These are phyloP conservation scores for Venturia carpophila DNA, from an alignment of 2,329 filamentous ascomycete species.

Conservation along the genomic window DNA sequence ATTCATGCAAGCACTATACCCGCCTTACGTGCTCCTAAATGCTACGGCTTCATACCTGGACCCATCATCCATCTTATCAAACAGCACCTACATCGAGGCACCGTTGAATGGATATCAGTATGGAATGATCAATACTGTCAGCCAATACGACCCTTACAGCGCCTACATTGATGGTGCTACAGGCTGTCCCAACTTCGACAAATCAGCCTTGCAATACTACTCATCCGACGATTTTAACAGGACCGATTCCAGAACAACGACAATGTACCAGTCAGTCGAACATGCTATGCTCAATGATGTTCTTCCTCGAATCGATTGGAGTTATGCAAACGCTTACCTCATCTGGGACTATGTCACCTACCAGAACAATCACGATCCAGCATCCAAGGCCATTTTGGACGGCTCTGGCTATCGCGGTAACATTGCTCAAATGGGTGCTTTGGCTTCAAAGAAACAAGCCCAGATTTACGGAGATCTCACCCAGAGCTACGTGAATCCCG, in stretches of 20 bases:
- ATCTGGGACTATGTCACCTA: constrained; percentile 53
- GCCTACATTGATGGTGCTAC: constrained; percentile 43
- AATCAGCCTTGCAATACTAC: constrained; percentile 35
- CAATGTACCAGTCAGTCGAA: constrained; percentile 41
- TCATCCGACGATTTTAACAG: constrained; percentile 32
- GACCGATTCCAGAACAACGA: constrained; percentile 21
- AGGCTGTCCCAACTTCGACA: constrained; percentile 36
- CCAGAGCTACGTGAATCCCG: background rate
- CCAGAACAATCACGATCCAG: constrained; percentile 44
- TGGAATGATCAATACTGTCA: constrained; percentile 40
- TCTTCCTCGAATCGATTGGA: constrained; percentile 30
- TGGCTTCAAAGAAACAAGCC: constrained; percentile 23
- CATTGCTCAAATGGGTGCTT: constrained; percentile 23
- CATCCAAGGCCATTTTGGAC: constrained; percentile 31
- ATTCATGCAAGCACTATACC: constrained; percentile 56
- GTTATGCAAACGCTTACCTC: constrained; percentile 45
- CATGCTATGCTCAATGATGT: constrained; percentile 36
- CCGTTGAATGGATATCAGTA: constrained; percentile 54
- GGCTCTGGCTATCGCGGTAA: constrained; percentile 23
- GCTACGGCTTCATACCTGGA: constrained; percentile 26
- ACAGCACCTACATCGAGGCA: constrained; percentile 39
- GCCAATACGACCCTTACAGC: constrained; percentile 42
- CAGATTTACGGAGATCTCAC: constrained; percentile 18
- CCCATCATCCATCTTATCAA: constrained; percentile 38
- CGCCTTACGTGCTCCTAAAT: constrained; percentile 36